Conservation (phyloP, 805 yeast species). For the Ogataea pignaliae region DNA sequence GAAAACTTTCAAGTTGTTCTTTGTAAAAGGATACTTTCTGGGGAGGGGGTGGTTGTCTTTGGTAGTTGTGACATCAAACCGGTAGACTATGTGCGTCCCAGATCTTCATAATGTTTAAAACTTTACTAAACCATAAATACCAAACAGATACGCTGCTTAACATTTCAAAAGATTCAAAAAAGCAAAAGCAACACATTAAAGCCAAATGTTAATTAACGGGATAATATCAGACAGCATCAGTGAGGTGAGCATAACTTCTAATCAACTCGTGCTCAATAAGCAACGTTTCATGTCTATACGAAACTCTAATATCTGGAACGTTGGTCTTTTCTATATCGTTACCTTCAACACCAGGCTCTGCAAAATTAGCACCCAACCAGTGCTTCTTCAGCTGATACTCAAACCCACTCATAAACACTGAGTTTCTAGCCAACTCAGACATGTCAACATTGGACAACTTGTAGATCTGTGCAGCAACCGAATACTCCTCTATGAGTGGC, state of each 20-base stretch:
- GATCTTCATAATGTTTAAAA: too few relatives aligned
- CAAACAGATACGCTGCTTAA: background rate
- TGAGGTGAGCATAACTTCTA: conserved; percentile 43
- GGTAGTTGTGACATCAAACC: conserved; percentile 14
- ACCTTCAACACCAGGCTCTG: conserved; percentile 61
- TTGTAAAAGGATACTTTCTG: conserved; percentile 21
- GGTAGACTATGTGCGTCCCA: background rate
- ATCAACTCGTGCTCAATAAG: conserved; percentile 66
- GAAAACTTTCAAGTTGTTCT: conserved; percentile 19
- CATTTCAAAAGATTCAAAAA: background rate
- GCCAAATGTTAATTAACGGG: background rate
- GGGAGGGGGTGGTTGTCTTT: conserved; percentile 23
- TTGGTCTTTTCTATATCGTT: conserved; percentile 92
- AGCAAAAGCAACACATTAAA: background rate
- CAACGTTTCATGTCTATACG: conserved; percentile 79
- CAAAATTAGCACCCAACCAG: conserved; percentile 79
- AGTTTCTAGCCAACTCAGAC: conserved; percentile 93
- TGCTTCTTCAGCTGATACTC: conserved; percentile 81
- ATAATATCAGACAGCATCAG: conserved; percentile 1
- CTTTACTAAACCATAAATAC: background rate
- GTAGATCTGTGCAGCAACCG: conserved; percentile 97
- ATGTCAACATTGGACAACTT: conserved; percentile 91
- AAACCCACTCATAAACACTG: conserved; percentile 92
- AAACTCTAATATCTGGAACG: conserved; percentile 84
- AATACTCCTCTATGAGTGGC: conserved; percentile 94